Conservation (phyloP, 2,329 filamentous ascomycete genomes). For the Hymenoscyphus repandus region DNA sequence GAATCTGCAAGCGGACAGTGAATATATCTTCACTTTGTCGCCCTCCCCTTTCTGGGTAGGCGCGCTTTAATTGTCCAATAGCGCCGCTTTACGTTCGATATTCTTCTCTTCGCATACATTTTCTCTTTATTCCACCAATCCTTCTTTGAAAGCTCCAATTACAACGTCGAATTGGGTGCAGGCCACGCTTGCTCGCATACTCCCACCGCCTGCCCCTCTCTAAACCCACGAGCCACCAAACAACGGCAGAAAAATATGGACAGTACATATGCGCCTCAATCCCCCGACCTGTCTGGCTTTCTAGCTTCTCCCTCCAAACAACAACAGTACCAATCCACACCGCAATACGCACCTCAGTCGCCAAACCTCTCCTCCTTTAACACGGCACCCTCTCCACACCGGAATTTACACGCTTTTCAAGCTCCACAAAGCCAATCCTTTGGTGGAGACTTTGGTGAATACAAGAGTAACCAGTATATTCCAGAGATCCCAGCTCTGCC, state of each 20-base stretch:
- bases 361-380: conserved; percentile 23
- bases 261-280: conserved; percentile 31
- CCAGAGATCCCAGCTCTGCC: conserved; percentile 28
- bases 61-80: neutral
- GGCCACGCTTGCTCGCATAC: no score
- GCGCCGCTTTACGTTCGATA: neutral
- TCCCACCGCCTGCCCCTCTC: conserved; percentile 17
- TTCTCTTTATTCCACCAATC: no score
- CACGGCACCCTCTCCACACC: conserved; percentile 9
- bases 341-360: conserved; percentile 25
- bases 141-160: no score
- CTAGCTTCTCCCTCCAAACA: conserved; percentile 21
- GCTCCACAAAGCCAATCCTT: conserved; percentile 7
- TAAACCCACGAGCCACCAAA: neutral
- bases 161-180: conserved; percentile 24
- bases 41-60: neutral
- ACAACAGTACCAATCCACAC: conserved; percentile 16
- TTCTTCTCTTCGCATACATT: neutral
- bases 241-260: conserved; percentile 18
- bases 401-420: conserved; percentile 9
- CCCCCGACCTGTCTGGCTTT: conserved; percentile 31
- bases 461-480: conserved; percentile 21
- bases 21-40: neutral
- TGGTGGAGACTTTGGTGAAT: conserved; percentile 12
- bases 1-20: neutral